phyloP scores from a whole-genome alignment of 441 rosid genomes.

The Kokia cookei region DNA sequence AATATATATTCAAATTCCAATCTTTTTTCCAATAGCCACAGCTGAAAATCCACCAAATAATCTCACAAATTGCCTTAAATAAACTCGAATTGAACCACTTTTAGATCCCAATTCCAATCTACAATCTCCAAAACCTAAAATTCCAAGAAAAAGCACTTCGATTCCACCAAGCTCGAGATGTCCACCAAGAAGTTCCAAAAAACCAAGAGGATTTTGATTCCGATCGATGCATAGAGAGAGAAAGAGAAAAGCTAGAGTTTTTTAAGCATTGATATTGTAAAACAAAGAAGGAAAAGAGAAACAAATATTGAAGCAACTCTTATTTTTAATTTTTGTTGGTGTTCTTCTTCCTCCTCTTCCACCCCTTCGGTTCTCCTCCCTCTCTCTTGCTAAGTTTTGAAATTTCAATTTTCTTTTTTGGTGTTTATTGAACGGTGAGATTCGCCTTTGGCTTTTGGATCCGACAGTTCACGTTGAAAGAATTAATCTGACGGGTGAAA shows the following conservation, averaged over 20 bases:
- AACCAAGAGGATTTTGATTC: neutral
- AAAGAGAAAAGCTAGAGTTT: neutral
- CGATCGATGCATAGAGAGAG: constrained; percentile 2
- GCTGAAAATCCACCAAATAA: constrained; percentile 9
- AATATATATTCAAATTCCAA: neutral
- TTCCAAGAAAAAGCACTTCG: constrained; percentile 3
- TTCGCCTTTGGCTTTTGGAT: constrained; percentile 13
- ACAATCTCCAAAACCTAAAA: constrained; percentile 11
- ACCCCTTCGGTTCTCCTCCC: constrained; percentile 43
- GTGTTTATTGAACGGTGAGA: constrained; percentile 45
- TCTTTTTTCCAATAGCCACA: neutral
- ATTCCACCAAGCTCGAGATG: constrained; percentile 30
- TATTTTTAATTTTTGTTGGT: neutral
- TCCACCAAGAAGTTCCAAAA: neutral
- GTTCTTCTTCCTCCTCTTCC: neutral
- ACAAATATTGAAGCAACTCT: neutral
- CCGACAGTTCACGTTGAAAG: constrained; percentile 19
- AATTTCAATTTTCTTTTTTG: constrained; percentile 41
- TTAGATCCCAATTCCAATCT: constrained; percentile 35
- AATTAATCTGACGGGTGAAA: constrained; percentile 30
- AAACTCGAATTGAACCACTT: constrained; percentile 21
- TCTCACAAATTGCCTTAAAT: constrained; percentile 16
- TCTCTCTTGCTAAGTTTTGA: constrained; percentile 56
- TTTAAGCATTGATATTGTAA: constrained; percentile 4
- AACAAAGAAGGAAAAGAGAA: neutral